A percentile compares a stretch with the other conserved stretches of the same genome.
These are phyloP conservation scores for Exsudoporus floridanus DNA, from an alignment of 1,284 basidiomycete genomes.

Conservation along the genomic window DNA sequence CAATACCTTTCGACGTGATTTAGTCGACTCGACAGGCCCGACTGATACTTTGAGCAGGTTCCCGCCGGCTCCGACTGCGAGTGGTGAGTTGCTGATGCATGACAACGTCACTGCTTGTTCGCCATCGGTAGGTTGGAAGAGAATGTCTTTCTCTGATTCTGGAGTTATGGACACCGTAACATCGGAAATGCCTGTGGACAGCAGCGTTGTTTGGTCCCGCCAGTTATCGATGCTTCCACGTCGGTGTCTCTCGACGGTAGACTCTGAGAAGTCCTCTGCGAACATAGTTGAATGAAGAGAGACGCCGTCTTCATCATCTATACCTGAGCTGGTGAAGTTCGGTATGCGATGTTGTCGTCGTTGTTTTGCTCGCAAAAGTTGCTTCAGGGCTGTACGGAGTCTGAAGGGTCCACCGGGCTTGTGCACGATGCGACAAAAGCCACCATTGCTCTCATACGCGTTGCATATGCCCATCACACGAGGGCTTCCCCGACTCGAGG, in stretches of 20 bases:
- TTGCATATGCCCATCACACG: constrained; percentile 61
- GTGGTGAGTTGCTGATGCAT: constrained; percentile 39
- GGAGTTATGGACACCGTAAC: constrained; percentile 21
- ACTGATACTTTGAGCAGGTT: constrained; percentile 61
- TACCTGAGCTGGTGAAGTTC: constrained; percentile 14
- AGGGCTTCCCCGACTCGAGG: constrained; percentile 66
- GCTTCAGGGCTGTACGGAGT: constrained; percentile 66
- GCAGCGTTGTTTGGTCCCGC: constrained; percentile 20
- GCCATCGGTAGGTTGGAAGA: constrained; percentile 11
- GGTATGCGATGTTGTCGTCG: constrained; percentile 30
- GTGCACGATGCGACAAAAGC: constrained; percentile 82
- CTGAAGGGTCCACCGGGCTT: constrained; percentile 88
- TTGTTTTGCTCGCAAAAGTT: constrained; percentile 60
- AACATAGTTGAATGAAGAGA: constrained; percentile 35
- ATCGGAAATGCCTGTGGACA: constrained; percentile 11
- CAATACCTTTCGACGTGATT: constrained; percentile 57
- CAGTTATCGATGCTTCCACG: constrained; percentile 28
- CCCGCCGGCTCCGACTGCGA: constrained; percentile 58
- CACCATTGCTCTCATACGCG: constrained; percentile 79
- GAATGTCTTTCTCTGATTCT: constrained; percentile 25
- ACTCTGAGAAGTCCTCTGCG: constrained; percentile 24
- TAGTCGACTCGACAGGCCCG: constrained; percentile 43
- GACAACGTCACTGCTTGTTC: constrained; percentile 13
- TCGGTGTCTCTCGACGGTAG: constrained; percentile 16
- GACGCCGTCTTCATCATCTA: constrained; percentile 27